Percentiles rank a stretch among this genome's conserved stretches.
phyloP scores from a whole-genome alignment of 2,329 filamentous ascomycete species.

The Arachnopeziza araneosa region DNA sequence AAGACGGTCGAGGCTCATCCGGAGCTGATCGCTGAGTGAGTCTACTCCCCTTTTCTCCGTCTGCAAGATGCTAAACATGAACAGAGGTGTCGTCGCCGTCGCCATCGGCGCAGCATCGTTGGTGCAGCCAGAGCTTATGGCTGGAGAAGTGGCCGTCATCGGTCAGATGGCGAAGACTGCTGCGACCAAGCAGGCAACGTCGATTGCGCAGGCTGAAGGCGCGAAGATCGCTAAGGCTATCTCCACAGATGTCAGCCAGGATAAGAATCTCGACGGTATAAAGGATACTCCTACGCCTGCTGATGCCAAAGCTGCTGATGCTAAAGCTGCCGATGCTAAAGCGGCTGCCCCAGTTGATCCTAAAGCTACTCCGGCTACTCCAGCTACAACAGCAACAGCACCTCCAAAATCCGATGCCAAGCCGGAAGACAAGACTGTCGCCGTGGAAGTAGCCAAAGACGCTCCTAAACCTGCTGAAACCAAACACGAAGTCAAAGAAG shows the following conservation, averaged over 20 bases:
- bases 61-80: slow-evolving; percentile 1
- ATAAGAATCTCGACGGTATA: slow-evolving; percentile 6
- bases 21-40: slow-evolving; percentile 24
- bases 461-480: background rate
- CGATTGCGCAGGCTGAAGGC: slow-evolving; percentile 17
- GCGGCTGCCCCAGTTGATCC: background rate
- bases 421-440: background rate
- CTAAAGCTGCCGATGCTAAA: background rate
- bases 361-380: background rate
- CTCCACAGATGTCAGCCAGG: slow-evolving; percentile 13
- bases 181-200: slow-evolving; percentile 14
- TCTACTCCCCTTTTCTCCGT: background rate
- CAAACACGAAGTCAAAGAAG: background rate
- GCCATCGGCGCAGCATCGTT: slow-evolving; percentile 23
- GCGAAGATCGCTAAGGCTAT: slow-evolving; percentile 20
- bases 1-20: slow-evolving; percentile 20
- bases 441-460: background rate
- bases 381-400: background rate
- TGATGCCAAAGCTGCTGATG: no score
- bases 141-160: slow-evolving; percentile 20
- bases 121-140: slow-evolving; percentile 22
- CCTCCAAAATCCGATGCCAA: background rate
- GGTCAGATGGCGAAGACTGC: slow-evolving; percentile 23
- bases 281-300: background rate
- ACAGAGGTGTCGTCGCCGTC: slow-evolving; percentile 20